Percentiles rank a stretch among this genome's conserved stretches.
Evolutionary conservation across 2,329 filamentous ascomycete genomes (phyloP).

Genomic region (Aureobasidium leucospermi): DNA sequence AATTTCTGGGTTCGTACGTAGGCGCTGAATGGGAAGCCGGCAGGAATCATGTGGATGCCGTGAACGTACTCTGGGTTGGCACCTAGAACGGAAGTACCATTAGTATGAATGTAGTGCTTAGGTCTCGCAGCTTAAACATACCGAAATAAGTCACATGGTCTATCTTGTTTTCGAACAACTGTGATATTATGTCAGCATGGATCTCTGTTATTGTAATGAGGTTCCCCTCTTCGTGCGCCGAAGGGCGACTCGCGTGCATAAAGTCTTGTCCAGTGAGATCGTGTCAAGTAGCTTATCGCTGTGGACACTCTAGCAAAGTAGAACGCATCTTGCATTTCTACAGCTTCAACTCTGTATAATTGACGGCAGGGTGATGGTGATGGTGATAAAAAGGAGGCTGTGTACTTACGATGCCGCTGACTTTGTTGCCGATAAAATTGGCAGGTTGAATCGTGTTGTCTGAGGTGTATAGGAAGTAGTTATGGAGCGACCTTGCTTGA

Average conservation of each 20-base stretch:
- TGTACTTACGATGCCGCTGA: slow-evolving; percentile 43
- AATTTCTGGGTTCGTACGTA: slow-evolving; percentile 62
- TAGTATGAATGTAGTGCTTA: not conserved
- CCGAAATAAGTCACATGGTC: slow-evolving; percentile 50
- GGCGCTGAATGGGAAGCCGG: slow-evolving; percentile 56
- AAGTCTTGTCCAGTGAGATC: too few species aligned
- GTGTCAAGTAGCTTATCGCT: too few species aligned
- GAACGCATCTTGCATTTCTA: too few species aligned
- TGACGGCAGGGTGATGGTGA: too few species aligned
- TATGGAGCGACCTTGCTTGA: slow-evolving; percentile 62
- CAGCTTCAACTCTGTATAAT: too few species aligned
- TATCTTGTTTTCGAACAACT: slow-evolving; percentile 86
- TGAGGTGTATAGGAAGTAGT: slow-evolving; percentile 74
- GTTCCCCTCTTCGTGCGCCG: too few species aligned
- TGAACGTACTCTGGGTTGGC: slow-evolving; percentile 32
- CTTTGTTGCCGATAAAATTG: slow-evolving; percentile 74
- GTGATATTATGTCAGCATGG: not conserved
- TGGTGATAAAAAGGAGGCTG: not conserved
- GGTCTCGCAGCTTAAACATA: too few species aligned
- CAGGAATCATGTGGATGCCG: slow-evolving; percentile 78
- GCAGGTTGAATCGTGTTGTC: slow-evolving; percentile 65
- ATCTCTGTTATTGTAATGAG: too few species aligned
- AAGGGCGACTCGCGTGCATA: too few species aligned
- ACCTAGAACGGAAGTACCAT: slow-evolving; percentile 36
- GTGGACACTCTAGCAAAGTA: too few species aligned